A percentile compares a stretch with the other conserved stretches of the same genome.
phyloP scores from a whole-genome alignment of 148 eudicot species.

The Rhododendron vialii region DNA sequence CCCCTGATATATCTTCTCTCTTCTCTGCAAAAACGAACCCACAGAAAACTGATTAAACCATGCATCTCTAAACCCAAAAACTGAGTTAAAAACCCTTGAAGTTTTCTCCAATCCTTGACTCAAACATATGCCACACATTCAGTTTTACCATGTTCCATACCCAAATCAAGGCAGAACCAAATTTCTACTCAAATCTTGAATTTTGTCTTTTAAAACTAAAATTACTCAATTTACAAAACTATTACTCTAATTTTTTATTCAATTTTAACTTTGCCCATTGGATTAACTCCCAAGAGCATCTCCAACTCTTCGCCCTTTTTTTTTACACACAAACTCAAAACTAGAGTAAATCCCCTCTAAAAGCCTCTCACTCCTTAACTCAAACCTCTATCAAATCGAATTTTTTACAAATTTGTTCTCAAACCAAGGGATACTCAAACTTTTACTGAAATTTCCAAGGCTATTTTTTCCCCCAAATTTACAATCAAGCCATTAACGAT shows the following conservation, averaged over 20 bases:
- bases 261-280: background rate
- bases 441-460: background rate
- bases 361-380: background rate
- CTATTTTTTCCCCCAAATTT: background rate
- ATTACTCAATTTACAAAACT: background rate
- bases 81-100: too few relatives aligned
- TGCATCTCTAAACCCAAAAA: background rate
- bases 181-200: background rate
- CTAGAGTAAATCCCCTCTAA: background rate
- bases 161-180: background rate
- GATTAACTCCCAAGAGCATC: background rate
- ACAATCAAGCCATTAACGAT: background rate
- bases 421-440: background rate
- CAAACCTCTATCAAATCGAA: too few relatives aligned
- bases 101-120: background rate
- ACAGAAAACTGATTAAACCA: background rate
- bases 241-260: background rate
- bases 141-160: background rate
- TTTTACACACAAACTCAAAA: background rate
- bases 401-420: background rate
- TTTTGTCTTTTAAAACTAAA: background rate
- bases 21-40: constrained; percentile 41
- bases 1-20: constrained; percentile 45
- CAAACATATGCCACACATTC: background rate
- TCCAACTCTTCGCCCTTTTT: background rate